A percentile compares a stretch with the other conserved stretches of the same genome.
Evolutionary conservation across 768 basidiomycete species (phyloP).

Genomic region (Macrolepiota dolichaula): DNA sequence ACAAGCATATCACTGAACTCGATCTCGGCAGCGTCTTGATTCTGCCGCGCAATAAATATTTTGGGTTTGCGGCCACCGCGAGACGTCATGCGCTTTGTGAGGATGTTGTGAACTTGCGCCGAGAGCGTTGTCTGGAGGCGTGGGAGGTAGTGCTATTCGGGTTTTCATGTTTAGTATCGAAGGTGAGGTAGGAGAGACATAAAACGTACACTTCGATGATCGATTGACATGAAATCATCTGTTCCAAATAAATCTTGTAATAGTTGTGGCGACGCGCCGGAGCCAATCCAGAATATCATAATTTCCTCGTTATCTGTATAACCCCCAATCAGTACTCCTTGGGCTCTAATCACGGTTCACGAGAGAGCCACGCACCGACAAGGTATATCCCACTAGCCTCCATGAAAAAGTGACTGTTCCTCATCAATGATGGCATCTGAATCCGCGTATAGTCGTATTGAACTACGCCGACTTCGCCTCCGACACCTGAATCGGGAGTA

Average conservation of each 20-base stretch:
- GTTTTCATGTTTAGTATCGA: slow-evolving; percentile 2
- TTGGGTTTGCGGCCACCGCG: slow-evolving; percentile 47
- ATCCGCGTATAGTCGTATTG: slow-evolving; percentile 33
- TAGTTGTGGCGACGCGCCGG: slow-evolving; percentile 76
- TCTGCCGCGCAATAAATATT: slow-evolving; percentile 82
- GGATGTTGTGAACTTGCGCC: slow-evolving; percentile 79
- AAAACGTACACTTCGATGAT: slow-evolving; percentile 61
- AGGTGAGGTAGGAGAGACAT: slow-evolving; percentile 1
- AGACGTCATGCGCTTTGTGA: slow-evolving; percentile 60
- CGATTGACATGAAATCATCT: slow-evolving; percentile 70
- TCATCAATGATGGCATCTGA: slow-evolving; percentile 72
- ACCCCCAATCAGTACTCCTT: background rate
- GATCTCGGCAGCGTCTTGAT: slow-evolving; percentile 88
- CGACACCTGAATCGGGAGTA: background rate
- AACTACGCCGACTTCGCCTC: slow-evolving; percentile 3
- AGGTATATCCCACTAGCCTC: slow-evolving; percentile 89
- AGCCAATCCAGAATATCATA: slow-evolving; percentile 89
- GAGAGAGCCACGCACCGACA: slow-evolving; percentile 54
- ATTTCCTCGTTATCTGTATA: slow-evolving; percentile 80
- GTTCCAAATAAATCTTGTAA: slow-evolving; percentile 81
- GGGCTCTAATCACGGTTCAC: background rate
- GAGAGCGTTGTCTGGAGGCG: slow-evolving; percentile 72
- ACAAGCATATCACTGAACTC: slow-evolving; percentile 97
- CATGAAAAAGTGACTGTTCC: slow-evolving; percentile 85
- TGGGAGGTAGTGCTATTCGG: slow-evolving; percentile 63